Conservation (phyloP, 106 monocot species). For the Phalaenopsis aphrodite region DNA sequence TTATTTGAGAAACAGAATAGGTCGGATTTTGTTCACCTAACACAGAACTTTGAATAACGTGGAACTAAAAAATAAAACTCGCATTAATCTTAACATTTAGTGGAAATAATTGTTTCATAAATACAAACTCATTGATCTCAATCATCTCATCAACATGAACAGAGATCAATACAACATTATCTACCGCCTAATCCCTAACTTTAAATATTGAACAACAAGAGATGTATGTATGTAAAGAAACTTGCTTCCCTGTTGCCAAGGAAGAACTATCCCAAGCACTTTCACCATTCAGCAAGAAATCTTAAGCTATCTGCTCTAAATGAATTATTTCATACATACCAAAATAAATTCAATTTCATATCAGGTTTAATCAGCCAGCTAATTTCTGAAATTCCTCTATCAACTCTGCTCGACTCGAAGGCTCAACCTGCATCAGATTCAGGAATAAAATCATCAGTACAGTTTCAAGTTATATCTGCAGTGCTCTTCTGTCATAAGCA, state of each 20-base stretch:
- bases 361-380: constrained; percentile 14
- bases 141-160: background rate
- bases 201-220: background rate
- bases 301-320: background rate
- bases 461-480: background rate
- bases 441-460: constrained; percentile 9
- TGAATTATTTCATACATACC: background rate
- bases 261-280: background rate
- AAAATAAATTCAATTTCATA: background rate
- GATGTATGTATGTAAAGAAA: background rate
- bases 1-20: too few species aligned
- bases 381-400: constrained; percentile 55
- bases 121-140: background rate
- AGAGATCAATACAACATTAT: background rate
- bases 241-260: background rate
- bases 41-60: too few species aligned
- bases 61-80: background rate
- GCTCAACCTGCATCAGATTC: constrained; percentile 54
- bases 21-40: too few species aligned
- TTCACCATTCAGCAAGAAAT: background rate
- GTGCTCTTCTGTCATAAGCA: background rate
- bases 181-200: background rate
- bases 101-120: background rate
- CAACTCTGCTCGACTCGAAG: constrained; percentile 40
- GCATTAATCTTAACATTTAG: background rate